These are phyloP conservation scores for Ceratobasidium papillatum DNA, from an alignment of 1,284 basidiomycete species.

Conservation along the genomic window DNA sequence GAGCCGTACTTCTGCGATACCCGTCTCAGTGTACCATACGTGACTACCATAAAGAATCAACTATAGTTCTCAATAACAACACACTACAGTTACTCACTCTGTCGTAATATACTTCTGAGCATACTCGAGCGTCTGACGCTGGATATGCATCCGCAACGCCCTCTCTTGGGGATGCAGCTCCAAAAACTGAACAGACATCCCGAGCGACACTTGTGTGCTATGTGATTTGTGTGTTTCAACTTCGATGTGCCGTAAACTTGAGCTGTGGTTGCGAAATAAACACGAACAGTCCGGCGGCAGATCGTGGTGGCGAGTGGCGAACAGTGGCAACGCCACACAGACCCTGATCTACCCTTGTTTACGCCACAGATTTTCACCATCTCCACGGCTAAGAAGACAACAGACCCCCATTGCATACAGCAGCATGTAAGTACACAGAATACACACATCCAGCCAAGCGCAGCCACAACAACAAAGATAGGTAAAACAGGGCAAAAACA, in stretches of 20 bases:
- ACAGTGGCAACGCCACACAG: background rate
- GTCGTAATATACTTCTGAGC: conserved; percentile 26
- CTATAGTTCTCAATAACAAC: too few species aligned
- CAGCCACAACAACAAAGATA: background rate
- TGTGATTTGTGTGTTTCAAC: too few species aligned
- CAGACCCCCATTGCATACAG: background rate
- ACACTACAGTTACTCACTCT: background rate
- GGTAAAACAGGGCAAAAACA: background rate
- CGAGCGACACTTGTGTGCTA: background rate
- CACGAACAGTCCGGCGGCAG: too few species aligned
- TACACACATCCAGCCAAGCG: conserved; percentile 29
- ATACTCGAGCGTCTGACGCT: conserved; percentile 28
- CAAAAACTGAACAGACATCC: background rate
- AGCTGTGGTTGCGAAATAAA: background rate
- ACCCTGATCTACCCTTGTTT: background rate
- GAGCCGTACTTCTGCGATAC: conserved; percentile 6
- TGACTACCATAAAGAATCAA: background rate
- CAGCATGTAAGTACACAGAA: conserved; percentile 38
- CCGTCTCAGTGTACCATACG: conserved; percentile 19
- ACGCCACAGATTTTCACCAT: background rate
- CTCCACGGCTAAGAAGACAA: too few species aligned
- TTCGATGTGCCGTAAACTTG: too few species aligned
- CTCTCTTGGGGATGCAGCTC: conserved; percentile 6
- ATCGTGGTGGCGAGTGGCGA: background rate
- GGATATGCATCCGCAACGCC: conserved; percentile 26